phyloP scores from a whole-genome alignment of 2,329 filamentous ascomycete species.

The Xylariales sp. region DNA sequence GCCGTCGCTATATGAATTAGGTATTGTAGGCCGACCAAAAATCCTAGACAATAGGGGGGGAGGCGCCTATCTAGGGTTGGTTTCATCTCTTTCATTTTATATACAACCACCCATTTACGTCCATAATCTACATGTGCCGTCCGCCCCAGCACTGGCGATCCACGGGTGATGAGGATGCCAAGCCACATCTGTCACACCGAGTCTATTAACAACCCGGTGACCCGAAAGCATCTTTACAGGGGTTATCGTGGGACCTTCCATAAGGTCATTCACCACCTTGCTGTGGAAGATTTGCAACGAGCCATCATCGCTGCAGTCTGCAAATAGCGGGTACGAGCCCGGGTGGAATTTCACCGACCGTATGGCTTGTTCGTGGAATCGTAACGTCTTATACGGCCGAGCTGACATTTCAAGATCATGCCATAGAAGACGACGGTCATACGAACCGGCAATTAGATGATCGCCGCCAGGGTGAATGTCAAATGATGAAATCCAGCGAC shows the following conservation, averaged over 20 bases:
- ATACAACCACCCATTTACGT: constrained; percentile 58
- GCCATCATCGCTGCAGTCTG: constrained; percentile 94
- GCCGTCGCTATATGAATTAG: constrained; percentile 41
- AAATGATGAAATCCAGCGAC: constrained; percentile 91
- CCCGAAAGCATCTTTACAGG: constrained; percentile 93
- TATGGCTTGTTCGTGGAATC: constrained; percentile 94
- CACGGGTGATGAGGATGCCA: constrained; percentile 97
- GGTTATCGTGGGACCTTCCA: constrained; percentile 97
- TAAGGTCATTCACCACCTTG: constrained; percentile 91
- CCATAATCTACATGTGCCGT: constrained; percentile 93
- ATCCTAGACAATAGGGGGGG: not conserved
- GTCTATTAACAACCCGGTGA: constrained; percentile 84
- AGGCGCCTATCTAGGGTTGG: constrained; percentile 17
- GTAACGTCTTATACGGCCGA: constrained; percentile 93
- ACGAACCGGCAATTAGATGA: constrained; percentile 93
- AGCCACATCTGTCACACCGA: constrained; percentile 93
- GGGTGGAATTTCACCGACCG: constrained; percentile 86
- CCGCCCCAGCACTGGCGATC: constrained; percentile 93
- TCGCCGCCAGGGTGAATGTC: constrained; percentile 94
- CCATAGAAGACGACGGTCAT: constrained; percentile 94
- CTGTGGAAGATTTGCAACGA: constrained; percentile 96
- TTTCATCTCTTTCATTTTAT: constrained; percentile 28
- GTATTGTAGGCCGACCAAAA: not conserved
- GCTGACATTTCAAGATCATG: constrained; percentile 94
- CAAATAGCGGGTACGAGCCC: constrained; percentile 82